Percentiles rank a stretch among this genome's conserved stretches.
These are phyloP conservation scores for Ophiostoma angusticollis DNA, from an alignment of 2,329 filamentous ascomycete genomes.

Conservation along the genomic window DNA sequence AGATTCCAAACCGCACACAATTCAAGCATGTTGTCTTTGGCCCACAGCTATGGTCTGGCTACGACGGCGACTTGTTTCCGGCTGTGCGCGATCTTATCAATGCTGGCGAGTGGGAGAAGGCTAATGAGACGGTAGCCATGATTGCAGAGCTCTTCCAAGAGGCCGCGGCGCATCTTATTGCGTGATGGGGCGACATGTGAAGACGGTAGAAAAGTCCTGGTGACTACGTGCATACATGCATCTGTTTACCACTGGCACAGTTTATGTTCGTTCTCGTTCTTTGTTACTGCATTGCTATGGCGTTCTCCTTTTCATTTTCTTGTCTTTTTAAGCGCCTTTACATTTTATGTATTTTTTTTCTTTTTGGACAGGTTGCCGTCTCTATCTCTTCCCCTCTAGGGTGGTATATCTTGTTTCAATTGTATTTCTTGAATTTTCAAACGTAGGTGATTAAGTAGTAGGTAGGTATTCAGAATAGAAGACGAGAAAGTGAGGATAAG, in stretches of 20 bases:
- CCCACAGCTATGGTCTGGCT: conserved; percentile 62
- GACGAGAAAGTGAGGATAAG: not conserved
- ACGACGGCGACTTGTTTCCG: conserved; percentile 60
- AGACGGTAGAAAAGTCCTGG: too few relatives aligned
- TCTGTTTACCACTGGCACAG: not conserved
- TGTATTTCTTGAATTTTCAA: not conserved
- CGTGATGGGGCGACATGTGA: not conserved
- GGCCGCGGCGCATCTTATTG: conserved; percentile 34
- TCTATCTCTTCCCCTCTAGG: not conserved
- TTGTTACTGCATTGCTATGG: conserved; percentile 12
- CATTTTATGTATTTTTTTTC: conserved; percentile 1
- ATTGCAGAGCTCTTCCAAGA: conserved; percentile 53
- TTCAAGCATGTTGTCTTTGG: conserved; percentile 91
- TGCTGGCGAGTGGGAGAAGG: conserved; percentile 54
- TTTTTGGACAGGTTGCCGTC: not conserved
- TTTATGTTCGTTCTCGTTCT: not conserved
- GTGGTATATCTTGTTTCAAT: conserved; percentile 2
- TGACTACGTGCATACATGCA: too few relatives aligned
- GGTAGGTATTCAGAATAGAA: not conserved
- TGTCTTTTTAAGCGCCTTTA: too few relatives aligned
- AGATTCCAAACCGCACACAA: conserved; percentile 78
- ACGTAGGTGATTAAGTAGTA: too few relatives aligned
- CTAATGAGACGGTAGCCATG: conserved; percentile 56
- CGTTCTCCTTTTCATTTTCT: conserved; percentile 4
- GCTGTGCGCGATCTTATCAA: conserved; percentile 73